These are phyloP conservation scores for Psidium friedrichsthalianum DNA, from an alignment of 345 rosid genomes.

Conservation along the genomic window DNA sequence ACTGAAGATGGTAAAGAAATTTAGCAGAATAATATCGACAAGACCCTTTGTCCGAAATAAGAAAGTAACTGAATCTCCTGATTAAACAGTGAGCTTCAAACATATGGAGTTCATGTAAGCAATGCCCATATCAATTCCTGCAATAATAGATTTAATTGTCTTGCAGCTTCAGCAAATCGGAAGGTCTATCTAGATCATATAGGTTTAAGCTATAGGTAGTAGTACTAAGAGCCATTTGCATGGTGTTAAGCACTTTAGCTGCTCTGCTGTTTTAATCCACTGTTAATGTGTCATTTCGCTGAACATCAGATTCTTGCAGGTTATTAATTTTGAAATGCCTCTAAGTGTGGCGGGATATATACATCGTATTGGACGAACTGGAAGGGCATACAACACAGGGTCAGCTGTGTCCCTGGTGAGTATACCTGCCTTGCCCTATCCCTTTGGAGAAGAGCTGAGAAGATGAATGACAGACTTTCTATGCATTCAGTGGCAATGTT, in stretches of 20 bases:
- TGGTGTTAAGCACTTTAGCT: not conserved
- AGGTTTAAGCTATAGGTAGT: not conserved
- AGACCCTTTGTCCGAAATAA: not conserved
- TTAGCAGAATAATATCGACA: not conserved
- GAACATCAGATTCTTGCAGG: constrained; percentile 26
- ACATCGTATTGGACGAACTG: constrained; percentile 92
- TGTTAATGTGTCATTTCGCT: not conserved
- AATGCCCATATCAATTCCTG: not conserved
- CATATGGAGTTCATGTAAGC: not conserved
- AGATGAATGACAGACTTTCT: not conserved
- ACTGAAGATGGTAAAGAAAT: not conserved
- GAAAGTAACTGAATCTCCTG: not conserved
- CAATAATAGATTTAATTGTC: not conserved
- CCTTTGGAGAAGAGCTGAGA: not conserved
- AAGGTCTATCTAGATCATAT: not conserved
- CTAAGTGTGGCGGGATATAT: constrained; percentile 55
- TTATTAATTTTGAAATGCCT: constrained; percentile 85
- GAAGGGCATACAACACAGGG: constrained; percentile 76
- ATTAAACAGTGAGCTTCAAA: not conserved
- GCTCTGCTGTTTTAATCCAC: not conserved
- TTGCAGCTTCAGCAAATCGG: not conserved
- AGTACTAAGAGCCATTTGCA: not conserved
- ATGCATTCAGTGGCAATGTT: not conserved
- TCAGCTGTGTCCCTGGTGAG: constrained; percentile 74
- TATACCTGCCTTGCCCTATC: constrained; percentile 1